Conservation (phyloP, 768 basidiomycete species). For the Russula brevipes region DNA sequence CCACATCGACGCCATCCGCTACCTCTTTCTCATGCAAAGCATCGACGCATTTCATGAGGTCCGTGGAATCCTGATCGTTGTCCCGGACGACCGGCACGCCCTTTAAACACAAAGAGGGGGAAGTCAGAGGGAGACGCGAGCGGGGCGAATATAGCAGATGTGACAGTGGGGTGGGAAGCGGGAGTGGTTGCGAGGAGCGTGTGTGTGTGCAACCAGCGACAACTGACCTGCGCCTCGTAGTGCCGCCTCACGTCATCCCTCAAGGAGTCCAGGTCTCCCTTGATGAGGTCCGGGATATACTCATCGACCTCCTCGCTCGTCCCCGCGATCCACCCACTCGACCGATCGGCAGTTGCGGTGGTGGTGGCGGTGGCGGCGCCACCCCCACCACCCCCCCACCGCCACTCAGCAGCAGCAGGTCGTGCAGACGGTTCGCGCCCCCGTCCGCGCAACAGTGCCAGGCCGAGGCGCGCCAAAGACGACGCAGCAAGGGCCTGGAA, state of each 20-base stretch:
- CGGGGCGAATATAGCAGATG: no score
- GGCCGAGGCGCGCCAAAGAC: conserved; percentile 41
- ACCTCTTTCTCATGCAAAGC: conserved; percentile 57
- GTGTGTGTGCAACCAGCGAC: neutral
- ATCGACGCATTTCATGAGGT: conserved; percentile 87
- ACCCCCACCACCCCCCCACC: neutral
- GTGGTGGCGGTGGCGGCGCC: neutral
- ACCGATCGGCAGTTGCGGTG: neutral
- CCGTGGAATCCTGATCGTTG: conserved; percentile 76
- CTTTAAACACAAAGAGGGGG: conserved; percentile 35
- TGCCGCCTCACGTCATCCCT: conserved; percentile 65
- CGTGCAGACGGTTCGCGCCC: conserved; percentile 61
- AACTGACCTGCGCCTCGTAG: conserved; percentile 55
- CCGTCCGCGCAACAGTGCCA: conserved; percentile 52
- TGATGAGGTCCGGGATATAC: conserved; percentile 79
- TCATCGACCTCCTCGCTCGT: conserved; percentile 42
- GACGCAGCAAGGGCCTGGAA: conserved; percentile 51
- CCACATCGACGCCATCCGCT: conserved; percentile 37
- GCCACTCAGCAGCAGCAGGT: conserved; percentile 31
- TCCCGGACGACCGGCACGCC: conserved; percentile 66
- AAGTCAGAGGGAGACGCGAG: no score
- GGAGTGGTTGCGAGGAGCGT: neutral
- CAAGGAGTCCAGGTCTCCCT: conserved; percentile 91
- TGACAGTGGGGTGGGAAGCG: neutral
- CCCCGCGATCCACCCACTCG: neutral